These are phyloP conservation scores for Trametes cinnabarina DNA, from an alignment of 768 basidiomycete species.

Conservation along the genomic window DNA sequence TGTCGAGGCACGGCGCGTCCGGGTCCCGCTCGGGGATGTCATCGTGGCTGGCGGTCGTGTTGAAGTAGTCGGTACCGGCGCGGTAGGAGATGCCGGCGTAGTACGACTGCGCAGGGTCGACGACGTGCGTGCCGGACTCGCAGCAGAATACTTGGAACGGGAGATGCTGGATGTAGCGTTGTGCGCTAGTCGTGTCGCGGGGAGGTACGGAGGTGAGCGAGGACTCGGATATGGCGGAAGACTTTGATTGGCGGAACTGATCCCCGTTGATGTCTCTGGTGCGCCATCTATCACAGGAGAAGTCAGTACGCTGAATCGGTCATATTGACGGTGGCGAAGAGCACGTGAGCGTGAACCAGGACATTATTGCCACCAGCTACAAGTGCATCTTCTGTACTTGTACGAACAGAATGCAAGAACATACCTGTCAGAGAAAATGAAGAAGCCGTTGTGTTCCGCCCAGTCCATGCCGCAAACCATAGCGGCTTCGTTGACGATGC, in stretches of 20 bases:
- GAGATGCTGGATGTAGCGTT: slow-evolving; percentile 85
- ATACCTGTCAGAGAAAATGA: slow-evolving; percentile 96
- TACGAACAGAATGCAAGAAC: slow-evolving; percentile 27
- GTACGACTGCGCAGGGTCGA: slow-evolving; percentile 94
- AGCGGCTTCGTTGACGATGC: slow-evolving; percentile 86
- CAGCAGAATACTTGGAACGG: slow-evolving; percentile 99
- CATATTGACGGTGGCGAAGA: too few relatives aligned
- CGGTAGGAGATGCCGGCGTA: slow-evolving; percentile 89
- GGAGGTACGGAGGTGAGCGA: slow-evolving; percentile 90
- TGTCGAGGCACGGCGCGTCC: slow-evolving; percentile 90
- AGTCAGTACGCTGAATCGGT: background rate
- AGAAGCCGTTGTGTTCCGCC: slow-evolving; percentile 96
- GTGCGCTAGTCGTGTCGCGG: slow-evolving; percentile 76
- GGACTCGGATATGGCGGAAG: slow-evolving; percentile 88
- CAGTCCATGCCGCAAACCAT: slow-evolving; percentile 99
- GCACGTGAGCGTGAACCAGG: background rate
- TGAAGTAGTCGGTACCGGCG: slow-evolving; percentile 77
- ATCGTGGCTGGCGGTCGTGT: slow-evolving; percentile 57
- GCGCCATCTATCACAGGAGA: slow-evolving; percentile 65
- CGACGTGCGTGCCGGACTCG: slow-evolving; percentile 95
- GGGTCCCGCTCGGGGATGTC: slow-evolving; percentile 55
- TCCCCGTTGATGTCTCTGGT: slow-evolving; percentile 98
- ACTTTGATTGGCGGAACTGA: slow-evolving; percentile 95
- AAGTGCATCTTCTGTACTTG: too few relatives aligned
- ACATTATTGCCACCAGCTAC: background rate